phyloP scores from a whole-genome alignment of 2,329 filamentous ascomycete genomes.

The Colletotrichum sublineola region DNA sequence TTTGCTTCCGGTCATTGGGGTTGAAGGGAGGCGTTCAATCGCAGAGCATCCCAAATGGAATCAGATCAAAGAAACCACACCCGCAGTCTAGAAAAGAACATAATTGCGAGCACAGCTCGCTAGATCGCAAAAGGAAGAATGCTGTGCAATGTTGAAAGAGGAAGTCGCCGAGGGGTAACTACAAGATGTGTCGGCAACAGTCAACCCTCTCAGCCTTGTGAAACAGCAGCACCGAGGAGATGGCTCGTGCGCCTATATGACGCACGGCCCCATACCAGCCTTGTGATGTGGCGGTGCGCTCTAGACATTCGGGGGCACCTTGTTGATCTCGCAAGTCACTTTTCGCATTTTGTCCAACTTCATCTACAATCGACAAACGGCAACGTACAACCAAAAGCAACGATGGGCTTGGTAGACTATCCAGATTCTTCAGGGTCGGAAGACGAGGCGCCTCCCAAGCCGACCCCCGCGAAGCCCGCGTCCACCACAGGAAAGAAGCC shows the following conservation, averaged over 20 bases:
- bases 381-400: slow-evolving; percentile 37
- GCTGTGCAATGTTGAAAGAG: slow-evolving; percentile 7
- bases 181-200: slow-evolving; percentile 9
- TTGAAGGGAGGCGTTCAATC: slow-evolving; percentile 20
- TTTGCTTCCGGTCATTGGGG: slow-evolving; percentile 30
- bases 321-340: background rate
- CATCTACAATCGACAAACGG: background rate
- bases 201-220: slow-evolving; percentile 43
- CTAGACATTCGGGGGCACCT: background rate
- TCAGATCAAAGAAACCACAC: slow-evolving; percentile 22
- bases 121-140: slow-evolving; percentile 19
- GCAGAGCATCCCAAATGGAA: slow-evolving; percentile 29
- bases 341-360: background rate
- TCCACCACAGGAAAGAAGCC: slow-evolving; percentile 62
- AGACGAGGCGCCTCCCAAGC: slow-evolving; percentile 49
- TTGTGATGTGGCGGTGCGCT: slow-evolving; percentile 26
- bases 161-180: slow-evolving; percentile 29
- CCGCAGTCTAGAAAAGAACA: slow-evolving; percentile 29
- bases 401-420: slow-evolving; percentile 85
- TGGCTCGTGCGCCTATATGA: slow-evolving; percentile 34
- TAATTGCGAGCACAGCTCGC: slow-evolving; percentile 41
- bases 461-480: slow-evolving; percentile 49
- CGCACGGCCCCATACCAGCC: slow-evolving; percentile 34
- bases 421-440: slow-evolving; percentile 84
- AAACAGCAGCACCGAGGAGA: slow-evolving; percentile 32